phyloP scores from a whole-genome alignment of 495 filamentous ascomycete genomes.

The Arthonia radiata region DNA sequence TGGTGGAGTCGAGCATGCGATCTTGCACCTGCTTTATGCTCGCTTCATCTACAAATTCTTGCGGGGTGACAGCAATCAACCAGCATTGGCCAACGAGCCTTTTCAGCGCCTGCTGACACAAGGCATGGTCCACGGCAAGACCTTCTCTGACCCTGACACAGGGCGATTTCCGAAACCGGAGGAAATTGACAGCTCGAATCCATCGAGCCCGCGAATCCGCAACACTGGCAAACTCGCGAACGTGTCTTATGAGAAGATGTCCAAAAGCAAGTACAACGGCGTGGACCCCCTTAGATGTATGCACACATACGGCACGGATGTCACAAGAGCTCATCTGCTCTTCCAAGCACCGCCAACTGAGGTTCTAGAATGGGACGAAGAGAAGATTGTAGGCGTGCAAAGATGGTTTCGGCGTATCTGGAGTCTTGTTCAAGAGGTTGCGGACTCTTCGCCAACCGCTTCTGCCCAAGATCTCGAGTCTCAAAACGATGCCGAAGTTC shows the following conservation, averaged over 20 bases:
- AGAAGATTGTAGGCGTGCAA: slow-evolving; percentile 55
- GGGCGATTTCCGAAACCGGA: slow-evolving; percentile 55
- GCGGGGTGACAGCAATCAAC: slow-evolving; percentile 30
- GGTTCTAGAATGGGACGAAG: slow-evolving; percentile 67
- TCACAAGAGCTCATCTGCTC: slow-evolving; percentile 62
- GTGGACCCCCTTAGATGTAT: slow-evolving; percentile 59
- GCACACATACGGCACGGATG: slow-evolving; percentile 51
- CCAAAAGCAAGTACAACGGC: slow-evolving; percentile 85
- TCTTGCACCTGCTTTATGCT: slow-evolving; percentile 75
- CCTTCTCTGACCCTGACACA: slow-evolving; percentile 46
- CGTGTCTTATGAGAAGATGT: slow-evolving; percentile 73
- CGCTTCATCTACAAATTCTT: slow-evolving; percentile 81
- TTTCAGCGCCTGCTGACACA: slow-evolving; percentile 64
- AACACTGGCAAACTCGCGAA: slow-evolving; percentile 29
- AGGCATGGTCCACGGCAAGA: slow-evolving; percentile 82
- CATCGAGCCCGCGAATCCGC: slow-evolving; percentile 30
- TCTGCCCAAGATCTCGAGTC: neutral
- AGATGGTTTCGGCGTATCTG: slow-evolving; percentile 50
- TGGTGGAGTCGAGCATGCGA: slow-evolving; percentile 74
- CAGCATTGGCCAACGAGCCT: slow-evolving; percentile 39
- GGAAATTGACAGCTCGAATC: slow-evolving; percentile 39
- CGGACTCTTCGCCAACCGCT: neutral
- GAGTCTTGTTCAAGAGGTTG: slow-evolving; percentile 21
- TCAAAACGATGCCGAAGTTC: slow-evolving; percentile 22
- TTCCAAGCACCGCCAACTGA: slow-evolving; percentile 69